A percentile compares a stretch with the other conserved stretches of the same genome.
Conservation (phyloP, 2,329 filamentous ascomycete species). For the Diaporthe sp. region DNA sequence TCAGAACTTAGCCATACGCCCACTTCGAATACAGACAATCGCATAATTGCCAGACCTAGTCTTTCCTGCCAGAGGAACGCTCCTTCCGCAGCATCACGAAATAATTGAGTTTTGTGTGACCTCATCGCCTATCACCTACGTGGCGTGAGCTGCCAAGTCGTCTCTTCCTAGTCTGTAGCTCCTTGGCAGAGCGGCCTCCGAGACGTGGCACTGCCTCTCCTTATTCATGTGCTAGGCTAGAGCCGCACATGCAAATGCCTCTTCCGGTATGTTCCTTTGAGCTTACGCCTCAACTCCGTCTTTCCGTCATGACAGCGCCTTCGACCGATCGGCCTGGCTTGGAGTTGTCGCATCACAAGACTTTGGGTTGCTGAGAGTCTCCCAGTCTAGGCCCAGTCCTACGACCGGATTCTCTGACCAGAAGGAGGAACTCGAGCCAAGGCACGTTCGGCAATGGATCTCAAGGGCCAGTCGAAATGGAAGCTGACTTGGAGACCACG, state of each 20-base stretch:
- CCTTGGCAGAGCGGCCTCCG: slow-evolving; percentile 26
- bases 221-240: slow-evolving; percentile 26
- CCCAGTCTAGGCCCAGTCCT: background rate
- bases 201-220: slow-evolving; percentile 26
- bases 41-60: too few species aligned
- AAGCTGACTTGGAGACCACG: background rate
- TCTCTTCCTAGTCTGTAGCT: slow-evolving; percentile 20
- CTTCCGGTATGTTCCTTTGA: background rate
- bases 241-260: slow-evolving; percentile 8
- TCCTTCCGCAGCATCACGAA: background rate
- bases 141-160: slow-evolving; percentile 28
- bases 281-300: background rate
- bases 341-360: background rate
- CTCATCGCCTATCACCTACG: background rate
- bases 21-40: too few species aligned
- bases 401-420: background rate
- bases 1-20: too few species aligned
- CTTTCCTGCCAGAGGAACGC: background rate
- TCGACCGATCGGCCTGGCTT: background rate
- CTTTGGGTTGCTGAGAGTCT: background rate
- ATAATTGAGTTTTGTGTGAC: slow-evolving; percentile 1
- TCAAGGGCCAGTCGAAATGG: background rate
- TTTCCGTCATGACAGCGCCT: background rate
- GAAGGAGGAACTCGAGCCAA: background rate
- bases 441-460: slow-evolving; percentile 1